Base-by-base conservation (phyloP, 2,329 filamentous ascomycete genomes). In the Ophiostoma fasciatum region DNA sequence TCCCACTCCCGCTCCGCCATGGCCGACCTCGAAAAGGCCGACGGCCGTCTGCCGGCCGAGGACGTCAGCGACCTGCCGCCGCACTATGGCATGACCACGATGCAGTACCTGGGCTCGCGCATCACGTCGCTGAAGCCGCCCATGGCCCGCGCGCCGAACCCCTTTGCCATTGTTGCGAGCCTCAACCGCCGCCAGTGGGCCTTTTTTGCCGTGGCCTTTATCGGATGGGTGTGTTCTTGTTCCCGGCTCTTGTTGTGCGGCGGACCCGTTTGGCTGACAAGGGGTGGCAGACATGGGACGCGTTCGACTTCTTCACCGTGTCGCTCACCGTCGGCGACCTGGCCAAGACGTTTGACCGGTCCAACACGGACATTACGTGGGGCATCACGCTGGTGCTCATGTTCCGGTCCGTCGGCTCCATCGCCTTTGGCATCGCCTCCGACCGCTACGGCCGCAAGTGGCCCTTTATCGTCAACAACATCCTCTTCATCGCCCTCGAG, bases 361-460 rank as follows among this genome's bases (percentile, higher is more conserved):
- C 60, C 34, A 71, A 71, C 42, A 82, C 80, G 1, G 64, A 78
- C 36, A 78, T 88, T 46, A 74, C 75, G 3, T 80, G 78, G 7
- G 79, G 78, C 41, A 84, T 85, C 45, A 84, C 75, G 18, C 60
- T 88, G 23, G 84, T 81, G 0, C 62, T 88, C 12, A 66, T 88
- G 21, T 65, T 87, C 30, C 69, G 82, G 23, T 82, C 78, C 10
- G 59, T 87, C 20, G 83, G 83, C 8, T 82, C 82, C 4, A 76
- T 78, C 15, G 50, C 71, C 50, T 90, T 92, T 44, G 83, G 83
- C 40, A 60, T 88, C 17, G 74, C 78, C 1, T 78, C 80, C 45
- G 83, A 92, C 56, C 74, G 74, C 45, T 90, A 74, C 52, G 83
- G 83, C 7, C 71, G 82, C 37, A 88, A 87, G 58, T 83, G 79